Evolutionary conservation across 768 basidiomycete genomes (phyloP).

Genomic region (Mycena rebaudengoi): DNA sequence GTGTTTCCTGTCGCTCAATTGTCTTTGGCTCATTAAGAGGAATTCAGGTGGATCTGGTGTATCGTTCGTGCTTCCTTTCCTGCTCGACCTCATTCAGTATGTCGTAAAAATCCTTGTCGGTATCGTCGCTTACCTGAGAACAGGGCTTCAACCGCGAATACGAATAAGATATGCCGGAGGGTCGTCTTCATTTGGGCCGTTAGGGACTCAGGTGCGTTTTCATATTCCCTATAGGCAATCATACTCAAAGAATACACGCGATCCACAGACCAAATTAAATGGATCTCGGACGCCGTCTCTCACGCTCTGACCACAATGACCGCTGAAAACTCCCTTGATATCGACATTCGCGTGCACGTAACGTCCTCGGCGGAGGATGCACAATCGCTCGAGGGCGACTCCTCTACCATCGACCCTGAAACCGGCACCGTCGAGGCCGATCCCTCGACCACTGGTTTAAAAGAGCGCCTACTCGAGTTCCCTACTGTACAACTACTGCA

Average conservation of each 20-base stretch:
- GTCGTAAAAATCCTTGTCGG: slow-evolving; percentile 17
- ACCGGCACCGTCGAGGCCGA: neutral
- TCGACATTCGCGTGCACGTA: slow-evolving; percentile 31
- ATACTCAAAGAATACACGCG: too few species aligned
- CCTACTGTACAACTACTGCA: slow-evolving; percentile 35
- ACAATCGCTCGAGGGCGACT: slow-evolving; percentile 8
- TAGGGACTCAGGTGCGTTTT: slow-evolving; percentile 46
- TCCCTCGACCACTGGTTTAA: too few species aligned
- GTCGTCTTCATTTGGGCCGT: slow-evolving; percentile 54
- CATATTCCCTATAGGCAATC: too few species aligned
- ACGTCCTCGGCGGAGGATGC: slow-evolving; percentile 17
- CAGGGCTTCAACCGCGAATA: neutral
- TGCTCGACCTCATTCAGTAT: slow-evolving; percentile 54
- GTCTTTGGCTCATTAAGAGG: neutral
- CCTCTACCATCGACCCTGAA: slow-evolving; percentile 20
- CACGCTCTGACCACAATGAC: slow-evolving; percentile 8
- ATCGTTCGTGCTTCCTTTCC: slow-evolving; percentile 54
- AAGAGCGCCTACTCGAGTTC: slow-evolving; percentile 29
- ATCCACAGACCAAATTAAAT: slow-evolving; percentile 36
- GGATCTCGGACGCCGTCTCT: slow-evolving; percentile 39
- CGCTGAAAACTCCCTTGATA: neutral
- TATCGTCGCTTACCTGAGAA: neutral
- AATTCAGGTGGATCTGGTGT: slow-evolving; percentile 57
- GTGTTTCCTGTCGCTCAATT: neutral
- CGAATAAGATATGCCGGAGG: slow-evolving; percentile 22